Base-by-base conservation (phyloP, 768 basidiomycete genomes). In the Tylopilus sp. region DNA sequence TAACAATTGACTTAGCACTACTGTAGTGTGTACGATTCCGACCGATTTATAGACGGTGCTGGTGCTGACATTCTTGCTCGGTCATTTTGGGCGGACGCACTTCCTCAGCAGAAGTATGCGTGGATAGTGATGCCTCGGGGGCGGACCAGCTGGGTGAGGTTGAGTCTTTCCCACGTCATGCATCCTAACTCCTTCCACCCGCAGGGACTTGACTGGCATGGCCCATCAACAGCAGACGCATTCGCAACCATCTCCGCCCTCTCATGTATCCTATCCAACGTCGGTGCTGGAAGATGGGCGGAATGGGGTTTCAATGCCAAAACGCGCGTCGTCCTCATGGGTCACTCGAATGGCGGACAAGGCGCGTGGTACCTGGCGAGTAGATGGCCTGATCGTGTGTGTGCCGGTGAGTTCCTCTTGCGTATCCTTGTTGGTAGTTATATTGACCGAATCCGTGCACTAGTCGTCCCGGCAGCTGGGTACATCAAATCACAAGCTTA, bases 311-410 rank as follows among this genome's bases (percentile, higher is more conserved):
- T 80, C 39, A 53, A 61, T 26, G 13, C 58, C 0, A 56, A 72
- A 25, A 73, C 76, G 3, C 73, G 72, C 25, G 79, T 82, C 8
- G 70, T 86, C n/a, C 61, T 93, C n/a, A 72, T 93, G 30, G 93
- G 94, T 0, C 93, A 97, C 64, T 95, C 92, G 3, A 97, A 97
- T 65, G 93, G 93, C 25, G 93, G 92, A 12, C 94, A 95, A 67
- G 93, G 93, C 0, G 75, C 85, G 2, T 93, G 91, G 88, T 85
- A 91, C 65, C 62, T 88, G 17, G 82, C 87, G 13, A 78, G 83
- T 23, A 75, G 87, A 55, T 88, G 80, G 67, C 92, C 94, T 1
- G 91, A 95, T 64, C 75, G 78, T 48, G 80, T 88, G 11, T 58
- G 84, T 9, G 85, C 79, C 46, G 81, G 85, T 85, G 53, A 44